Evolutionary conservation across 106 monocot genomes (phyloP), one percentile per base, ranked within the genome.

Genomic region (Dactylorhiza incarnata): DNA sequence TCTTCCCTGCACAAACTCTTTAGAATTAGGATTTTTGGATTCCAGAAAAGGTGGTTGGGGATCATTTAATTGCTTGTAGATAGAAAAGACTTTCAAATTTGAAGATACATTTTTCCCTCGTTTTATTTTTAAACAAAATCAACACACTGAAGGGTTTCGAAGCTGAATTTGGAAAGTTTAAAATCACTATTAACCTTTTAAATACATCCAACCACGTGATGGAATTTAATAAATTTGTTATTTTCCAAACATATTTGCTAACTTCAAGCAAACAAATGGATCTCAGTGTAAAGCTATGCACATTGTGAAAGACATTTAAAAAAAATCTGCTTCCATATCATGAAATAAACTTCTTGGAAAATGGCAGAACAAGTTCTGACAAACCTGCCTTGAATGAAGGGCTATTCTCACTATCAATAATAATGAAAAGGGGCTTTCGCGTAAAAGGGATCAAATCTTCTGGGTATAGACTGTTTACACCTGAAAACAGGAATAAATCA

Each of bases 341-440:
- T 69, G 69, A 46, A 44, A 46, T 16, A 69, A 69, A 44, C 45
- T 22, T 45, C 45, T 2, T 66, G 2, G 69, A 69, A 16, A 46
- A 45, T 16, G 49, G 20, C 8, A 49, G 12, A 15, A 66, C 65
- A 86, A 90, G 90, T 96, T 88, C 77, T 91, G 83, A 97, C 97
- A 87, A 97, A 94, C 97, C 91, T 94, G 97, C 97, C 94, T 97
- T 97, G 94, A 97, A 97, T 86, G 94, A 89, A 72, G 84, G 83
- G 77, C 94, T 97, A 76, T 71, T 91, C 63, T 94, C 91, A 77
- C 97, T 91, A 74, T 97, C 97, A 68, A 94, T 81, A 74, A 97
- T 82, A 73, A 97, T 81, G 82, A 97, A 94, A 79, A 97, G 91
- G 44, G 97, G 97, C 73, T 66, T 89, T 81, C 94, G 85, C 19